Percentiles rank a stretch among this genome's conserved stretches.
These are phyloP conservation scores for Cicer cuneatum DNA, from an alignment of 306 rosid species.

Conservation along the genomic window DNA sequence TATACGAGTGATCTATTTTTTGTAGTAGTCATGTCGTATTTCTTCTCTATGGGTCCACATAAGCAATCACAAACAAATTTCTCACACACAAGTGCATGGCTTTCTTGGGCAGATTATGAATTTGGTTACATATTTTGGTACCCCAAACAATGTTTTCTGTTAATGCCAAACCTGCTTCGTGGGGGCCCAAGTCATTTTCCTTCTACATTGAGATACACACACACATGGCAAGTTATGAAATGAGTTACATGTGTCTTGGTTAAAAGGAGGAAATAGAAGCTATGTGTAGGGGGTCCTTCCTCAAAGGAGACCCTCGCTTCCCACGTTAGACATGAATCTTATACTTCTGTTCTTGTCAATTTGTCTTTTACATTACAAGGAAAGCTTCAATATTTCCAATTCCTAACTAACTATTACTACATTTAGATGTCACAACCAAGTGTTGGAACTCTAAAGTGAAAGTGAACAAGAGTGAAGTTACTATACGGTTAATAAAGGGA, in stretches of 20 bases:
- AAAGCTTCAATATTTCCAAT: background rate
- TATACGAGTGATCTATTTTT: conserved; percentile 28
- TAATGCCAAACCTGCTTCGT: conserved; percentile 22
- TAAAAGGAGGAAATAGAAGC: conserved; percentile 15
- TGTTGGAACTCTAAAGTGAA: too few relatives aligned
- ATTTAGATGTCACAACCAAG: background rate
- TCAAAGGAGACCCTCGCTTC: conserved; percentile 17
- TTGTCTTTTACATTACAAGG: conserved; percentile 13
- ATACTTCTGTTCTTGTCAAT: background rate
- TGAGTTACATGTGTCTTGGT: conserved; percentile 38
- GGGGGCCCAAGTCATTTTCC: conserved; percentile 4
- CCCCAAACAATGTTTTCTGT: conserved; percentile 23
- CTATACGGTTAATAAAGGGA: too few relatives aligned
- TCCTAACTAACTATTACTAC: background rate
- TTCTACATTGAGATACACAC: conserved; percentile 5
- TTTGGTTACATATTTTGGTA: conserved; percentile 45
- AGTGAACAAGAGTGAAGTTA: too few relatives aligned
- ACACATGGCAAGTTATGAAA: conserved; percentile 48
- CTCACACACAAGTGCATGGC: conserved; percentile 38
- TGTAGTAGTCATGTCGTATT: conserved; percentile 29
- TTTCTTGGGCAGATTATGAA: conserved; percentile 28
- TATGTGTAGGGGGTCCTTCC: conserved; percentile 30
- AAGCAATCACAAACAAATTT: conserved; percentile 25
- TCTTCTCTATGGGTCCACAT: conserved; percentile 45
- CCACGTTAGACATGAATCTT: background rate